Base-by-base conservation (phyloP, 2,329 filamentous ascomycete genomes). In the Pseudonectria buxi region DNA sequence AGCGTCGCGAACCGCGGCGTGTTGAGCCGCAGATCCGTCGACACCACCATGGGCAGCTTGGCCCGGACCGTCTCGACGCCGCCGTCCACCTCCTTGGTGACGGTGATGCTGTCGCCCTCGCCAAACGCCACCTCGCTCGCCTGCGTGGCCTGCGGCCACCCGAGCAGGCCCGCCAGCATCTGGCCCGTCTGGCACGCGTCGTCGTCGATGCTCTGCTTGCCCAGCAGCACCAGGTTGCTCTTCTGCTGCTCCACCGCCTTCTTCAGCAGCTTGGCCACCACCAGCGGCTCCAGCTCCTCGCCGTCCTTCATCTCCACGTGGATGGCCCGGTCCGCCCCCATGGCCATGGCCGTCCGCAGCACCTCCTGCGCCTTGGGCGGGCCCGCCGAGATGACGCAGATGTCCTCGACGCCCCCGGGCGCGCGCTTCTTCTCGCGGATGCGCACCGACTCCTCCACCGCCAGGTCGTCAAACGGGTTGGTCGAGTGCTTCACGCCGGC, bases 401-500 rank as follows among this genome's bases (percentile, higher is more conserved):
- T 96, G 62, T 95, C 88, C 50, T 88, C 82, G 43, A 98, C 89
- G 54, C 83, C 81, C 46, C 76, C 71, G 13, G 79, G 74, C 13
- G 78, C 78, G 37, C 67, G 63, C 63, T 86, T 84, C 71, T 86
- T 84, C 64, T 96, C 90, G 63, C 92, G 89, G 58, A 98, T 83
- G 27, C 86, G 87, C 33, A 95, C 86, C 33, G 89, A 86, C 70
- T 96, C 92, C 68, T 98, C 92, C 63, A 98, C 81, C 28, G 88
- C 94, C 56, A 98, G 85, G 65, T 98, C 92, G 72, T 98, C 92
- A 68, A 98, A 98, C 14, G 92, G 92, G 74, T 96, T 98, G 78
- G 98, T 90, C 61, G 83, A 89, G 75, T 96, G 90, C 68, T 96
- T 96, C 57, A 96, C 88, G 50, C 86, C 86, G 46, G 82, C 74